Evolutionary conservation across 805 yeast genomes (phyloP).

Genomic region (Yamadazyma phyllophila): DNA sequence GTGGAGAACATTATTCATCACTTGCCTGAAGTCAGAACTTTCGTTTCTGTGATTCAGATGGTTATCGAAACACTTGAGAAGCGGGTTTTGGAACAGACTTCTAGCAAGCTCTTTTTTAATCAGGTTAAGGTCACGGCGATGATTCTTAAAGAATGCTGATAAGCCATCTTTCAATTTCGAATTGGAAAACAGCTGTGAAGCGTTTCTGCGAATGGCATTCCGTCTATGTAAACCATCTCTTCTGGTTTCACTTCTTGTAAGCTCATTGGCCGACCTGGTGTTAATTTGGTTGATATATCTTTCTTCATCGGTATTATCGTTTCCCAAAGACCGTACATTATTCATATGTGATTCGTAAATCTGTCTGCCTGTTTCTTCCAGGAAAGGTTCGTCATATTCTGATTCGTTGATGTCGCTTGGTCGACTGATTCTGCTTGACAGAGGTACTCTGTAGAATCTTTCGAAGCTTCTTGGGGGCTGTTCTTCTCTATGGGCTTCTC

Average conservation of each 20-base stretch:
- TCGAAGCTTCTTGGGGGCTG: neutral
- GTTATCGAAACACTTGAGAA: conserved; percentile 1
- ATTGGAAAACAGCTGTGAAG: neutral
- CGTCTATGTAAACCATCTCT: conserved; percentile 6
- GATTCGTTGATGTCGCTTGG: no score
- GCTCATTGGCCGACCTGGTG: conserved; percentile 2
- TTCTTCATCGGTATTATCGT: neutral
- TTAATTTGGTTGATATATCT: conserved; percentile 3
- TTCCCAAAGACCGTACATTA: neutral
- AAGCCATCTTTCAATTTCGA: conserved; percentile 2
- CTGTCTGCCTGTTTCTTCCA: neutral
- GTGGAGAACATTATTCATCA: conserved; percentile 5
- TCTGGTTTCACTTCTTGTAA: conserved; percentile 8
- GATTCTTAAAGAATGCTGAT: neutral
- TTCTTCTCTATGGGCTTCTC: neutral
- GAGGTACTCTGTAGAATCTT: neutral
- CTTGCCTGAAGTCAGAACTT: neutral
- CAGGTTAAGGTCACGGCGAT: neutral
- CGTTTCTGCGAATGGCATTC: conserved; percentile 5
- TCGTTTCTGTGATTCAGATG: neutral
- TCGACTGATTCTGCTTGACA: neutral
- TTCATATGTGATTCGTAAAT: neutral
- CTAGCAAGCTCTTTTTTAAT: neutral
- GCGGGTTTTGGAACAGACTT: conserved; percentile 1
- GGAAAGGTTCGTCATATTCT: no score